Evolutionary conservation across 164 flowering plant species (phyloP).

Genomic region (Warburgia ugandensis): DNA sequence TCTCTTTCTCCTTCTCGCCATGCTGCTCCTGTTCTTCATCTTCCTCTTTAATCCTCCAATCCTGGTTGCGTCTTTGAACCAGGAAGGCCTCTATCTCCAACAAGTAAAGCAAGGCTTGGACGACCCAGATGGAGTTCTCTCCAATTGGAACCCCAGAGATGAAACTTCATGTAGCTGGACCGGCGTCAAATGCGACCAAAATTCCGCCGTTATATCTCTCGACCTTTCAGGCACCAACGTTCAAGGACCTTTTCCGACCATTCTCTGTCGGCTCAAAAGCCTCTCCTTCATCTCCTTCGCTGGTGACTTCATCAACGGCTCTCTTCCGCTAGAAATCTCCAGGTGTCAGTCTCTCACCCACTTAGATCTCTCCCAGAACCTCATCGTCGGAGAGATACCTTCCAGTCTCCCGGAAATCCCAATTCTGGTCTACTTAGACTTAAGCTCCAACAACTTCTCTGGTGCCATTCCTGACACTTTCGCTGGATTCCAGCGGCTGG

Average conservation of each 20-base stretch:
- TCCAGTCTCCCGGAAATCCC: conserved; percentile 38
- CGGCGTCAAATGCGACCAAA: conserved; percentile 56
- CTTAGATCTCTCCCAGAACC: conserved; percentile 22
- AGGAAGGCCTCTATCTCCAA: conserved; percentile 65
- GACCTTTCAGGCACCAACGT: conserved; percentile 48
- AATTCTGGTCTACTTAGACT: conserved; percentile 42
- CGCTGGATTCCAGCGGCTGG: conserved; percentile 47
- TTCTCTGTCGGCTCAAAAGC: conserved; percentile 51
- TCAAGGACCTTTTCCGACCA: conserved; percentile 52
- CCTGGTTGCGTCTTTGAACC: conserved; percentile 16
- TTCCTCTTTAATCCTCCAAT: neutral
- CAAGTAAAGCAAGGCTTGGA: conserved; percentile 37
- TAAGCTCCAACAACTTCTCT: conserved; percentile 74
- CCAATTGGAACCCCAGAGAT: conserved; percentile 51
- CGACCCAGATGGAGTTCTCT: conserved; percentile 52
- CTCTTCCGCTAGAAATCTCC: conserved; percentile 45
- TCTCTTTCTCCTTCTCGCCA: neutral
- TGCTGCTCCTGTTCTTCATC: conserved; percentile 6
- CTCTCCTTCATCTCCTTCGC: conserved; percentile 51
- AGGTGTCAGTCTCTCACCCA: conserved; percentile 34
- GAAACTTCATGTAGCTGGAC: conserved; percentile 63
- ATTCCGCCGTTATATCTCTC: conserved; percentile 45
- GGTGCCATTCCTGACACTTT: conserved; percentile 62
- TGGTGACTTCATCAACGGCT: conserved; percentile 59
- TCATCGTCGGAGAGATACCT: conserved; percentile 20